A percentile compares a stretch with the other conserved stretches of the same genome.
Evolutionary conservation across 148 eudicot species (phyloP).

Genomic region (Diospyros lotus): DNA sequence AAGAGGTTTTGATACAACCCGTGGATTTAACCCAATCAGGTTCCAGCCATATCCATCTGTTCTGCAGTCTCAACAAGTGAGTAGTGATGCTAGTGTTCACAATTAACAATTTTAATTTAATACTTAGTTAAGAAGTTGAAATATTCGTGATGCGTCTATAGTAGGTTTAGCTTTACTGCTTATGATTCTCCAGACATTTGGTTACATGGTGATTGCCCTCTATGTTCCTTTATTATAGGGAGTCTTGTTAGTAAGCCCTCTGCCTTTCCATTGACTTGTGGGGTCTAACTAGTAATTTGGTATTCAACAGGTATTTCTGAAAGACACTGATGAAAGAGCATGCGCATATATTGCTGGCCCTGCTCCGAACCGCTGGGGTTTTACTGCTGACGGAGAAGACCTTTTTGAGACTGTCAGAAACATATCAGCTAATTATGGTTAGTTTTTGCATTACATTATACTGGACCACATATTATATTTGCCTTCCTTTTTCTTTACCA

Average conservation of each 20-base stretch:
- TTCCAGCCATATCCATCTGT: constrained; percentile 72
- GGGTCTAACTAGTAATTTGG: constrained; percentile 1
- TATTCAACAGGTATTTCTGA: constrained; percentile 63
- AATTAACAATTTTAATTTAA: background rate
- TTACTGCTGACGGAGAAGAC: constrained; percentile 64
- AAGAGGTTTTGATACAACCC: constrained; percentile 36
- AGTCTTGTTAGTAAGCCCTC: background rate
- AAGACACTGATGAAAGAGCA: constrained; percentile 99
- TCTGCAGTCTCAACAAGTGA: constrained; percentile 86
- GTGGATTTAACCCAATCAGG: constrained; percentile 41
- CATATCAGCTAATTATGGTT: constrained; percentile 32
- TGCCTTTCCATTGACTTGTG: background rate
- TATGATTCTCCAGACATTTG: background rate
- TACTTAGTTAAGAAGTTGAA: background rate
- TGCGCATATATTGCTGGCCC: constrained; percentile 99
- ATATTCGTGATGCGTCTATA: background rate
- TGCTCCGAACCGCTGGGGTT: constrained; percentile 98
- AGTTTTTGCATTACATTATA: constrained; percentile 10
- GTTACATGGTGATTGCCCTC: background rate
- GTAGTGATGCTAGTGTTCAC: constrained; percentile 11
- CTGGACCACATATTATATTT: background rate
- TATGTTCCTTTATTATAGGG: background rate
- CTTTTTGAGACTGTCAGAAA: constrained; percentile 45
- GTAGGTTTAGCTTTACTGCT: background rate
- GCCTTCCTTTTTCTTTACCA: background rate